These are phyloP conservation scores for Vitis labrusca DNA, from an alignment of 164 flowering plant species.

Conservation along the genomic window DNA sequence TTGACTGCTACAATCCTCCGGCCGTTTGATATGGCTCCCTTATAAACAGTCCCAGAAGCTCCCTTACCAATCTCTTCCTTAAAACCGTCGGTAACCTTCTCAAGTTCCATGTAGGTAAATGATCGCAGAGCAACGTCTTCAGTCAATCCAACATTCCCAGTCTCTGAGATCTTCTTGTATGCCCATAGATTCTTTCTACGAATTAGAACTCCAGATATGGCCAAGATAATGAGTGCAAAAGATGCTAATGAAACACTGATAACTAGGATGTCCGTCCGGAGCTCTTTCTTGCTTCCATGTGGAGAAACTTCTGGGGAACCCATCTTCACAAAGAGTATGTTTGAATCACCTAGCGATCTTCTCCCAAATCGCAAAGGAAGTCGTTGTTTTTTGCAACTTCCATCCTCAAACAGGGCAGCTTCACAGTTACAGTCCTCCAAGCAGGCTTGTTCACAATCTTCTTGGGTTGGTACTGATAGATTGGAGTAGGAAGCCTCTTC, in stretches of 20 bases:
- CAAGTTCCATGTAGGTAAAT: slow-evolving; percentile 15
- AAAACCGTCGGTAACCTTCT: slow-evolving; percentile 13
- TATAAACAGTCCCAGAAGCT: slow-evolving; percentile 7
- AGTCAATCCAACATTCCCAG: neutral
- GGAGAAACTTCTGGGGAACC: too few relatives aligned
- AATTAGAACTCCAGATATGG: neutral
- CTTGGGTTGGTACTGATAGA: neutral
- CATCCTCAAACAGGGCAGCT: neutral
- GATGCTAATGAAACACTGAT: too few relatives aligned
- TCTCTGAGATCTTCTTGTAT: slow-evolving; percentile 2
- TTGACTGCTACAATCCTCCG: slow-evolving; percentile 5
- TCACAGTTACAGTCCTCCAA: too few relatives aligned
- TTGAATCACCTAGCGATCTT: neutral
- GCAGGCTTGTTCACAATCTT: too few relatives aligned
- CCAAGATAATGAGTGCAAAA: neutral
- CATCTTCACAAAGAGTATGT: neutral
- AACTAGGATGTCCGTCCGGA: too few relatives aligned
- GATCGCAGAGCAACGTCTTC: slow-evolving; percentile 6
- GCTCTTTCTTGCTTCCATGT: too few relatives aligned
- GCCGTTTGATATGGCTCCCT: slow-evolving; percentile 3
- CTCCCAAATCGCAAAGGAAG: neutral
- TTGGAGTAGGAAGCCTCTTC: neutral
- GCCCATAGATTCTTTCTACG: too few relatives aligned
- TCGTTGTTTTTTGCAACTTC: neutral
- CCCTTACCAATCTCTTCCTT: slow-evolving; percentile 7